Percentiles rank a stretch among this genome's conserved stretches.
Conservation (phyloP, 2,329 filamentous ascomycete genomes). For the Cylindrodendrum hubeiense region DNA sequence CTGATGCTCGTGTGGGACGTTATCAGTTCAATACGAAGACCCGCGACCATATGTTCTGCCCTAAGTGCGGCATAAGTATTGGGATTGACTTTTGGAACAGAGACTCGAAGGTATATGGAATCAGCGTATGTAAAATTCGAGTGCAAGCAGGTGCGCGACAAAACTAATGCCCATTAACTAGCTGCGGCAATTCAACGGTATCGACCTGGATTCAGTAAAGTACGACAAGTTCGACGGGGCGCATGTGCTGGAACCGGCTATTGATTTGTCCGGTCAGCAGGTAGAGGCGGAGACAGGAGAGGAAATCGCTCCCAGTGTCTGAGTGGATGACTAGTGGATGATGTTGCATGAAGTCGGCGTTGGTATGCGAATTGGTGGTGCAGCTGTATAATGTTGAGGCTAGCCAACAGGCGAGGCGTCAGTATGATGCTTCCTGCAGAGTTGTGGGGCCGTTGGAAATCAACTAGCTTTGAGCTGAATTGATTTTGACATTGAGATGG, state of each 20-base stretch:
- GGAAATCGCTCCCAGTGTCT: conserved; percentile 10
- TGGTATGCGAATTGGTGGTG: neutral
- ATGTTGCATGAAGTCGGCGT: neutral
- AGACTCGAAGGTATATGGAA: conserved; percentile 52
- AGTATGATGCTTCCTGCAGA: too few relatives aligned
- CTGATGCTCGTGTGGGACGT: conserved; percentile 42
- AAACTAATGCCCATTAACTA: conserved; percentile 35
- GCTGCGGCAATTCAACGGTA: conserved; percentile 56
- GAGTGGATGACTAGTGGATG: neutral
- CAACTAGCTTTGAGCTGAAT: neutral
- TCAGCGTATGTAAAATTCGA: conserved; percentile 53
- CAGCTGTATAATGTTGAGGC: neutral
- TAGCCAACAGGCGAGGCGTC: neutral
- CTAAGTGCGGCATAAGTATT: conserved; percentile 59
- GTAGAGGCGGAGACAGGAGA: conserved; percentile 24
- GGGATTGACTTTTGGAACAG: conserved; percentile 57
- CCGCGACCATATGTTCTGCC: conserved; percentile 63
- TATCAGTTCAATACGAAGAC: conserved; percentile 59
- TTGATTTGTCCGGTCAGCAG: conserved; percentile 53
- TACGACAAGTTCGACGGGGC: conserved; percentile 54
- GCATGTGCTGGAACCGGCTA: conserved; percentile 47
- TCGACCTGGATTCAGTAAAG: conserved; percentile 55
- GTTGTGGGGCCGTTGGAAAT: neutral
- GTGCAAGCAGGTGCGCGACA: neutral
- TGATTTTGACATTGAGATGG: conserved; percentile 26